Evolutionary conservation across 345 rosid genomes (phyloP).

Genomic region (Odontarrhena argentea): DNA sequence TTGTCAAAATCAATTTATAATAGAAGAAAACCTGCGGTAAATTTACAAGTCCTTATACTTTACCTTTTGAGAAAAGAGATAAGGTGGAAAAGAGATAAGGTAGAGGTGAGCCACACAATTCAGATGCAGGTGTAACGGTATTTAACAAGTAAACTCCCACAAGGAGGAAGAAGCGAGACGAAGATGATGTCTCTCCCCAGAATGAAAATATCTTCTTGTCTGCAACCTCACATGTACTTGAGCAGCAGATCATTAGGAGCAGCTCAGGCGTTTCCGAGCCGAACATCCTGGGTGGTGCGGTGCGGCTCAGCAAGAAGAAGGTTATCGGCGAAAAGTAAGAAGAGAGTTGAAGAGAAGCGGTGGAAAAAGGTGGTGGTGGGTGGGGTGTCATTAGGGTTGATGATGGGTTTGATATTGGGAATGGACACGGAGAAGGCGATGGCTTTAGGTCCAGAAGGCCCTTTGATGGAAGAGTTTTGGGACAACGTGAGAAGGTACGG

Average conservation of each 20-base stretch:
- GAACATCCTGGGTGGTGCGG: conserved; percentile 26
- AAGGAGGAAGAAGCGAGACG: conserved; percentile 12
- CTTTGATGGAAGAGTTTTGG: conserved; percentile 91
- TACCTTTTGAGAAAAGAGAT: conserved; percentile 23
- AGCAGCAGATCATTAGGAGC: conserved; percentile 21
- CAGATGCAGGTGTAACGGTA: conserved; percentile 6
- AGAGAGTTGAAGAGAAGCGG: conserved; percentile 10
- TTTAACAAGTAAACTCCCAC: conserved; percentile 8
- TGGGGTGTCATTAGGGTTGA: conserved; percentile 58
- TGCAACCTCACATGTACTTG: conserved; percentile 34
- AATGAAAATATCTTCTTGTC: conserved; percentile 33
- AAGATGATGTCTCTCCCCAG: conserved; percentile 31
- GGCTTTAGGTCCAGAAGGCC: conserved; percentile 93
- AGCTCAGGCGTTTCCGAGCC: conserved; percentile 32
- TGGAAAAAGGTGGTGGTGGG: conserved; percentile 53
- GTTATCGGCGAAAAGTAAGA: neutral
- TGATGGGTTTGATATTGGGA: conserved; percentile 49
- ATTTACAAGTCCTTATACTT: neutral
- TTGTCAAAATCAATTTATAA: conserved; percentile 23
- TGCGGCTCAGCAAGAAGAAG: conserved; percentile 32
- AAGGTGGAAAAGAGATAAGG: conserved; percentile 38
- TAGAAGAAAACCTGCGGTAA: conserved; percentile 8
- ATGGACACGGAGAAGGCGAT: conserved; percentile 63
- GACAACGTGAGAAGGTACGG: conserved; percentile 95
- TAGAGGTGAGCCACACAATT: conserved; percentile 38